Evolutionary conservation across 1,284 basidiomycete species (phyloP).

Genomic region (Mycena citricolor): DNA sequence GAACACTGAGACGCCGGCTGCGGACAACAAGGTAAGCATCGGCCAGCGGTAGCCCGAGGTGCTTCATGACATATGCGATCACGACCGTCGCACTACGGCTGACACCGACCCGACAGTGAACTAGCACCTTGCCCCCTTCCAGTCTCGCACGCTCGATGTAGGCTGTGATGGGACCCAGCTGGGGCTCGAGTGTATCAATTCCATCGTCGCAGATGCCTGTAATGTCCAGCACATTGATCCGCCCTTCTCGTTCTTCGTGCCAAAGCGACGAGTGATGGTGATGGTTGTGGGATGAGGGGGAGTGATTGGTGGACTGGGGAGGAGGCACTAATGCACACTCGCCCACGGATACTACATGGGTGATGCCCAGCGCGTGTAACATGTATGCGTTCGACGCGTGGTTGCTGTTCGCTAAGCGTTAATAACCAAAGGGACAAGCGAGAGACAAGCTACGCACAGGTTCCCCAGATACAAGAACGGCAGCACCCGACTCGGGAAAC

Average conservation of each 20-base stretch:
- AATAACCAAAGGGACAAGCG: conserved; percentile 3
- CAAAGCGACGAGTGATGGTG: conserved; percentile 74
- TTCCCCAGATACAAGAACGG: conserved; percentile 97
- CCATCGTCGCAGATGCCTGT: conserved; percentile 93
- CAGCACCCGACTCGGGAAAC: conserved; percentile 91
- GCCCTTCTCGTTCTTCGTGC: conserved; percentile 83
- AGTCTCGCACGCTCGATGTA: conserved; percentile 90
- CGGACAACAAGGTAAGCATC: conserved; percentile 92
- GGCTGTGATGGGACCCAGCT: conserved; percentile 83
- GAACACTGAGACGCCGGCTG: conserved; percentile 76
- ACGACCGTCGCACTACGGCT: conserved; percentile 91
- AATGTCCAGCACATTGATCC: conserved; percentile 87
- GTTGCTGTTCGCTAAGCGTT: conserved; percentile 67
- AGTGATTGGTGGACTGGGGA: conserved; percentile 36
- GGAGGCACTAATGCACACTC: conserved; percentile 87
- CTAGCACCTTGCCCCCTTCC: conserved; percentile 86
- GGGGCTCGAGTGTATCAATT: conserved; percentile 89
- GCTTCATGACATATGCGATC: conserved; percentile 97
- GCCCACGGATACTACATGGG: conserved; percentile 96
- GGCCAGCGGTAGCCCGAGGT: conserved; percentile 83
- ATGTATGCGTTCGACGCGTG: conserved; percentile 95
- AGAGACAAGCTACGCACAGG: conserved; percentile 55
- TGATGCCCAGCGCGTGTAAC: conserved; percentile 95
- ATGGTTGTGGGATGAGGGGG: conserved; percentile 44
- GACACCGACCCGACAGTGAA: conserved; percentile 96